Percentiles rank a stretch among this genome's conserved stretches.
Evolutionary conservation across 78 protist genomes (phyloP).

Genomic region (Dictyostelium intermedium): DNA sequence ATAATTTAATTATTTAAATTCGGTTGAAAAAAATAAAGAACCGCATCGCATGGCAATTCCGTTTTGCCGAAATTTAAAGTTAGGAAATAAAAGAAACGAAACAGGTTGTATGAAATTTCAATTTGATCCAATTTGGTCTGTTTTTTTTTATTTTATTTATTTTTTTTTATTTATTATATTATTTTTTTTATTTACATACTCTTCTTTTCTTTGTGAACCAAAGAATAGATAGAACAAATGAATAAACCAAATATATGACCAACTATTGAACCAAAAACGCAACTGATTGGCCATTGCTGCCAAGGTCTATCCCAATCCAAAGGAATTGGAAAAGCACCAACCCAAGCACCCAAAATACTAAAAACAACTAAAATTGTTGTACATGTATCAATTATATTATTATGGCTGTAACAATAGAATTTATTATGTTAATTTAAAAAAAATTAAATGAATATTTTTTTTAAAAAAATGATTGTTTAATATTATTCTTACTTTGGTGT

Average conservation of each 20-base stretch:
- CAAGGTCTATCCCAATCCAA: conserved; percentile 85
- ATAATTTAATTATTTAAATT: no score
- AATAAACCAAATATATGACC: conserved; percentile 49
- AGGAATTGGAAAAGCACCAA: conserved; percentile 78
- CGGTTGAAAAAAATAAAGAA: neutral
- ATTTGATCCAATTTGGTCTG: neutral
- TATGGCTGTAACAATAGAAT: no score
- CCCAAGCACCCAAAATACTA: conserved; percentile 74
- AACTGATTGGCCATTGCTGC: conserved; percentile 80
- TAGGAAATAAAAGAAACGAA: neutral
- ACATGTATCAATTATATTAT: conserved; percentile 74
- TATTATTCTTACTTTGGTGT: conserved; percentile 40
- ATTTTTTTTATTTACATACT: neutral
- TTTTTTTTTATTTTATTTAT: neutral
- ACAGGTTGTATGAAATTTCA: neutral
- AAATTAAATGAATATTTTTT: neutral
- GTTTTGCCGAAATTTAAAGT: neutral
- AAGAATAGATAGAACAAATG: conserved; percentile 15
- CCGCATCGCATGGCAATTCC: neutral
- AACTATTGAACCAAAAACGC: conserved; percentile 30
- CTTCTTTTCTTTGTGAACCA: conserved; percentile 36
- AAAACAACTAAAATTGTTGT: conserved; percentile 49
- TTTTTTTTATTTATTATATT: neutral
- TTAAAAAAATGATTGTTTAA: no score
- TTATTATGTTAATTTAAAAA: no score